Conservation (phyloP, 1,284 basidiomycete genomes). For the Jaminaea rosea region DNA sequence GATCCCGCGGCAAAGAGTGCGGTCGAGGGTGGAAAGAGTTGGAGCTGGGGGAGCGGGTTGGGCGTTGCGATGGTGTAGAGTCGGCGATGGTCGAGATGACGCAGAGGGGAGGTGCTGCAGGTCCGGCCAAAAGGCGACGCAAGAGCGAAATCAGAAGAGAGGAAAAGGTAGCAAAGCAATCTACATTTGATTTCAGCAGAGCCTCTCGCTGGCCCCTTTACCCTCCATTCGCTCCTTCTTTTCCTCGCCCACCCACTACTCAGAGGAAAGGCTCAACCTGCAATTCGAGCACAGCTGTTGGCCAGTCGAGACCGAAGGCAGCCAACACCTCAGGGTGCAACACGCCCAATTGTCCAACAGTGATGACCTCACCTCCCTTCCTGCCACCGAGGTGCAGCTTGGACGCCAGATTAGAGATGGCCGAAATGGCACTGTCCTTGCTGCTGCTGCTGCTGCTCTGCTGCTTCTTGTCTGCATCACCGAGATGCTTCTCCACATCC, state of each 20-base stretch:
- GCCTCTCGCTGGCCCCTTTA: no score
- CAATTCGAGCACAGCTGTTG: slow-evolving; percentile 93
- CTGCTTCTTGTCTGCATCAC: no score
- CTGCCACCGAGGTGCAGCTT: slow-evolving; percentile 3
- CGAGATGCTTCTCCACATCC: not conserved
- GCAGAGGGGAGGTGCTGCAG: not conserved
- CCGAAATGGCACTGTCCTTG: not conserved
- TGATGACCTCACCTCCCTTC: no score
- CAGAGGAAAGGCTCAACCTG: slow-evolving; percentile 82
- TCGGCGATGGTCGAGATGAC: not conserved
- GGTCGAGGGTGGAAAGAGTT: not conserved
- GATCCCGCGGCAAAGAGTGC: slow-evolving; percentile 17
- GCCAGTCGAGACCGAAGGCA: slow-evolving; percentile 59
- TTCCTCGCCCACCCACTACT: no score
- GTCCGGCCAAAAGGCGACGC: no score
- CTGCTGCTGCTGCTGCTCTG: no score
- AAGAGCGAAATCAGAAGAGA: not conserved
- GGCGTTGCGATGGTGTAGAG: slow-evolving; percentile 1
- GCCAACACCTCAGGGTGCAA: slow-evolving; percentile 38
- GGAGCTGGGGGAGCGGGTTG: slow-evolving; percentile 1
- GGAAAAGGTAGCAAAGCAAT: not conserved
- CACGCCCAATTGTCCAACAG: slow-evolving; percentile 28
- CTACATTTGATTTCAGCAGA: not conserved
- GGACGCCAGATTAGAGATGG: not conserved
- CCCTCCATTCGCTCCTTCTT: no score